phyloP scores from a whole-genome alignment of 2,329 filamentous ascomycete species.

The Coniosporium tulheliwenetii region DNA sequence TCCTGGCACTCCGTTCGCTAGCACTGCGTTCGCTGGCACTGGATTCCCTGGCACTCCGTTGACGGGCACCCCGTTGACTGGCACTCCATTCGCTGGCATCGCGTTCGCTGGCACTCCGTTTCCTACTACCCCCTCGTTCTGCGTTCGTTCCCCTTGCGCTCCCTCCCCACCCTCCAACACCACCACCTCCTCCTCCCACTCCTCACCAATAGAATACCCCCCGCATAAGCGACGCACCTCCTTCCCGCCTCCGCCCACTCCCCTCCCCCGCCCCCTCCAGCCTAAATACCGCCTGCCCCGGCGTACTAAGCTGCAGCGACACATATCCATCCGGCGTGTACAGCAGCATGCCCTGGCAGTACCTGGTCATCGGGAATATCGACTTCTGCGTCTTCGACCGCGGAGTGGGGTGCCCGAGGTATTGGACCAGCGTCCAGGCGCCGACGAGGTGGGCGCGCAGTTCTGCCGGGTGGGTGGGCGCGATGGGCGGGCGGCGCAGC shows the following conservation, averaged over 20 bases:
- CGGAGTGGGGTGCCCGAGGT: constrained; percentile 20
- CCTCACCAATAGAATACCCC: constrained; percentile 22
- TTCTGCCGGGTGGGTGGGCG: no score
- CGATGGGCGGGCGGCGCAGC: no score
- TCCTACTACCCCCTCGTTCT: no score
- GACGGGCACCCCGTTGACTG: no score
- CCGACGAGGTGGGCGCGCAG: constrained; percentile 17
- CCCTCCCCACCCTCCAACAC: no score
- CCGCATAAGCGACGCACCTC: constrained; percentile 19
- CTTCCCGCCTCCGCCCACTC: constrained; percentile 23
- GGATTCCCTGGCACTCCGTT: no score
- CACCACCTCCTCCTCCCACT: constrained; percentile 15
- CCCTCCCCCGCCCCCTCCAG: constrained; percentile 18
- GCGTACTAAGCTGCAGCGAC: constrained; percentile 21
- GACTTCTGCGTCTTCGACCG: constrained; percentile 16
- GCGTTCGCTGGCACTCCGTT: no score
- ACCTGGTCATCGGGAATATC: constrained; percentile 20
- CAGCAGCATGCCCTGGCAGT: constrained; percentile 20
- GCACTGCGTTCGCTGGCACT: no score
- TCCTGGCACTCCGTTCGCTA: no score
- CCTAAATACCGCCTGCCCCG: constrained; percentile 20
- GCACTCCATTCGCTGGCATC: no score
- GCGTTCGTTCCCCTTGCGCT: no score
- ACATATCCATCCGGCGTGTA: constrained; percentile 23
- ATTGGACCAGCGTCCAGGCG: constrained; percentile 21